phyloP scores from a whole-genome alignment of 1,139 yeast genomes.

The Geotrichum australiense region DNA sequence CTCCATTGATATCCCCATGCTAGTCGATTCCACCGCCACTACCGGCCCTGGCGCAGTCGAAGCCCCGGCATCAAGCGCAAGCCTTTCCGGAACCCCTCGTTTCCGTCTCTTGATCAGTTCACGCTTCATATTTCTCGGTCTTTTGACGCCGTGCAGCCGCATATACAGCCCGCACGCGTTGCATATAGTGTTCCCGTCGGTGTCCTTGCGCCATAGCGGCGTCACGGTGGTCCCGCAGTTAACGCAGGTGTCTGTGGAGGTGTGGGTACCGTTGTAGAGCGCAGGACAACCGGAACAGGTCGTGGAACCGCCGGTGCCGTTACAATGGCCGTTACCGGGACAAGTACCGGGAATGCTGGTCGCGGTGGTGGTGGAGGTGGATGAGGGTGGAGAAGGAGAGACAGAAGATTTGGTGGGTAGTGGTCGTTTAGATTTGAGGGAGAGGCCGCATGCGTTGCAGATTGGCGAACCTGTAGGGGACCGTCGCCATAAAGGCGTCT shows the following conservation, averaged over 20 bases:
- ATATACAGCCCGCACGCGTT: conserved; percentile 84
- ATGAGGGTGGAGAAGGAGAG: not conserved
- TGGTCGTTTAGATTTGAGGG: conserved; percentile 33
- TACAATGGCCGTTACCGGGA: conserved; percentile 76
- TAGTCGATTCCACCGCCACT: too few species aligned
- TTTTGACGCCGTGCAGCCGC: conserved; percentile 66
- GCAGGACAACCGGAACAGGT: conserved; percentile 84
- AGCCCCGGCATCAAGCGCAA: not conserved
- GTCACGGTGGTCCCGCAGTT: conserved; percentile 82
- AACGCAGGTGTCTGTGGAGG: conserved; percentile 40
- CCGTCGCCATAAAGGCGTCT: conserved; percentile 64
- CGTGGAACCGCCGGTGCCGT: conserved; percentile 77
- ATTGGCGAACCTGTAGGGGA: conserved; percentile 60
- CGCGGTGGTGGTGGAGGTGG: not conserved
- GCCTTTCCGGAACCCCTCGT: conserved; percentile 35
- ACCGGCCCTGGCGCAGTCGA: not conserved
- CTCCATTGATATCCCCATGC: not conserved
- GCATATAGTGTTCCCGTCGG: conserved; percentile 72
- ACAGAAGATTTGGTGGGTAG: not conserved
- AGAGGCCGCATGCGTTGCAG: conserved; percentile 66
- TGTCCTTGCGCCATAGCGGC: conserved; percentile 86
- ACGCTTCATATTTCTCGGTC: conserved; percentile 72
- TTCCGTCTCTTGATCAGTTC: conserved; percentile 68
- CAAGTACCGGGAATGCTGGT: conserved; percentile 47
- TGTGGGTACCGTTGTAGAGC: conserved; percentile 38